Base-by-base conservation (phyloP, 805 yeast species). In the Cyberlindnera petersonii region DNA sequence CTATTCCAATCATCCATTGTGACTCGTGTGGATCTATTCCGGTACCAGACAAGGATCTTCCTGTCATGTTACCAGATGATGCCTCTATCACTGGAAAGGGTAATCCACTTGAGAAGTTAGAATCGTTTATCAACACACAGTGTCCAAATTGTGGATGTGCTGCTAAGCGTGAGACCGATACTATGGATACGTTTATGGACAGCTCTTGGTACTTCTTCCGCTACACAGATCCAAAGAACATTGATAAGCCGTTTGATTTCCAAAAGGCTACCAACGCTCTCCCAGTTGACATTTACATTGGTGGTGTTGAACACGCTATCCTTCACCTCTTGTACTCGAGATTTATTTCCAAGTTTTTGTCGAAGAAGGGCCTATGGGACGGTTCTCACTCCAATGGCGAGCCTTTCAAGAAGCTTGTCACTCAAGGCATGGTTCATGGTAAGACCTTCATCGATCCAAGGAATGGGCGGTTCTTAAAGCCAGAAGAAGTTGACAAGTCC, bases 341-440 rank as follows among this genome's bases (percentile, higher is more conserved):
- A 46, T 93, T 93, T 55, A 69, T 93, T 14, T 67, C 94, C 19
- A 91, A 91, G 56, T 87, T 91, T 50, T 58, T 91, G 24, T 73
- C 75, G 11, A 72, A 76, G 18, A 69, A 71, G 24, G 88, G 87
- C 2, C 53, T 72, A 46, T 87, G 95, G 89, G 67, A 73, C 37
- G 87, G 87, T 6, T 59, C 68, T 3, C 57, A 59, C 3, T 48
- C 66, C 33, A 63, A 64, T 4, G 87, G 86, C 18, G 98, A 93
- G 56, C 98, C 98, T 2, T 78, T 93, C 55, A 72, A 66, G 40
- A 74, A 74, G 43, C 68, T 93, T 24, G 80, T 91, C 2, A 89
- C 97, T 2, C 98, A 91, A 60, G 98, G 98, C 14, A 93, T 93
- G 98, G 98, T 93, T 4, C 96, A 91, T 45, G 98, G 97, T 3